Evolutionary conservation across 2,329 filamentous ascomycete species (phyloP), one percentile per base, ranked within the genome.

Genomic region (Sporothrix variecibatus): DNA sequence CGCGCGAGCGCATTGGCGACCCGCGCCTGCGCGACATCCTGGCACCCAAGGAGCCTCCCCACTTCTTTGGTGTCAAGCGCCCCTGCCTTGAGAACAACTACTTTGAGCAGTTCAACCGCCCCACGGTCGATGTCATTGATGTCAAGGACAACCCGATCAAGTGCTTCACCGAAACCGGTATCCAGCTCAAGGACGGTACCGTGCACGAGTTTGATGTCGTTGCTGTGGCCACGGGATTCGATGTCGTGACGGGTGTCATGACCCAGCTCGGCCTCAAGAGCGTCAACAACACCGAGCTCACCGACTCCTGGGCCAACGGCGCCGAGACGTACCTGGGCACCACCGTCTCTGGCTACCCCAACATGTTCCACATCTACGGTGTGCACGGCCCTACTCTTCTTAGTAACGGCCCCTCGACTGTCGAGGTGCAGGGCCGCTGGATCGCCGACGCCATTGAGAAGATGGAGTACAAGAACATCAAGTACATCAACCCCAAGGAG

Each of bases 401-500:
- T 5, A 80, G 83, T 77, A 91, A 90, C 76, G 89, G 88, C 0
- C 89, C 89, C 0, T 84, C 85, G 0, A 84, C 82, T 1, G 84
- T 87, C 8, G 87, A 90, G 75, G 78, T 88, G 0, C 89, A 91
- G 77, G 88, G 87, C 1, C 81, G 86, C 0, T 90, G 87, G 87
- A 86, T 90, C 72, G 81, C 83, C 20, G 84, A 87, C 65, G 79
- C 80, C 60, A 87, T 91, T 72, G 80, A 82, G 49, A 84, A 87
- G 78, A 86, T 89, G 76, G 79, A 83, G 76, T 76, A 77, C 1
- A 81, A 86, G 56, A 78, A 80, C 0, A 82, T 89, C 78, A 85
- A 84, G 76, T 86, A 85, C 72, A 85, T 74, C 20, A 91, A 93
- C 4, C 88, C 93, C 34, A 88, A 92, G 78, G 94, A 97, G 81